These are phyloP conservation scores for Talaromyces sp. DNA, from an alignment of 2,329 filamentous ascomycete species.

Conservation along the genomic window DNA sequence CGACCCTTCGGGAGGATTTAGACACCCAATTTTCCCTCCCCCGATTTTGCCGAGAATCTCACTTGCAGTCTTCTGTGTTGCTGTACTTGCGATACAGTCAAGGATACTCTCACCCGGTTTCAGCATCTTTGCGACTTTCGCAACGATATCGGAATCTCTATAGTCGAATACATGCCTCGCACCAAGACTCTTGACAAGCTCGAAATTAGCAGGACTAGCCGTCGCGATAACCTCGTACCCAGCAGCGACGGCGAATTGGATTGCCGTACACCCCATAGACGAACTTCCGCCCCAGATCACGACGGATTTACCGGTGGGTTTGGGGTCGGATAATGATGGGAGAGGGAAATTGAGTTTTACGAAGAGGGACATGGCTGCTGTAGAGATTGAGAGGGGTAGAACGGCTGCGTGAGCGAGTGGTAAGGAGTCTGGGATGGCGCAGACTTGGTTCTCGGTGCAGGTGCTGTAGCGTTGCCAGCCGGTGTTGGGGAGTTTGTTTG, in stretches of 20 bases:
- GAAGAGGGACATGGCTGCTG: conserved; percentile 27
- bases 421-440: conserved; percentile 27
- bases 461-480: conserved; percentile 15
- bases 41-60: conserved; percentile 5
- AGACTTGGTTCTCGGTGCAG: neutral
- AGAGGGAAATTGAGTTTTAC: neutral
- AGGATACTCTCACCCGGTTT: conserved; percentile 18
- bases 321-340: neutral
- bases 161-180: conserved; percentile 46
- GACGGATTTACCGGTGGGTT: conserved; percentile 22
- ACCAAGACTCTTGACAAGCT: conserved; percentile 40
- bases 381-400: conserved; percentile 29
- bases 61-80: neutral
- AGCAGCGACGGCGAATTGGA: conserved; percentile 42
- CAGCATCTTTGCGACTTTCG: conserved; percentile 21
- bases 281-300: conserved; percentile 46
- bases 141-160: conserved; percentile 25
- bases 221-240: conserved; percentile 42
- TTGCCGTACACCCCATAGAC: conserved; percentile 42
- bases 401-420: conserved; percentile 29
- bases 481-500: neutral
- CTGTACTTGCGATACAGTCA: conserved; percentile 21
- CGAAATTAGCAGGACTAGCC: conserved; percentile 32
- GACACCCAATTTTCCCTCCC: conserved; percentile 1
- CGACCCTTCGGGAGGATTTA: conserved; percentile 1